Evolutionary conservation across 768 basidiomycete genomes (phyloP).

Genomic region (Boletus reticulatus): DNA sequence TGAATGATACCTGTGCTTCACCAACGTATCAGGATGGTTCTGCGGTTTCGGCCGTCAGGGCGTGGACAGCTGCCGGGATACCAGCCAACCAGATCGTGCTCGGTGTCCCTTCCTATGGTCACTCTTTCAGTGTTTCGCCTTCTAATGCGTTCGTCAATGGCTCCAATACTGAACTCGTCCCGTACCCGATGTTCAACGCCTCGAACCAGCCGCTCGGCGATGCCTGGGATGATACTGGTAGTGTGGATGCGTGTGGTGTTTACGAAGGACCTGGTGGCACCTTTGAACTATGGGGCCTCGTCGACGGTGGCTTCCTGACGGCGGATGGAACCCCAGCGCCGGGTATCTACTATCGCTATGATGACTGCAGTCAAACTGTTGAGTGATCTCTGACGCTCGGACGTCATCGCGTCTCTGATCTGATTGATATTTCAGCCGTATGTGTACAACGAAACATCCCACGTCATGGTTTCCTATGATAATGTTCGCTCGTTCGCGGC

Average conservation of each 20-base stretch:
- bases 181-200: conserved; percentile 51
- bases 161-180: conserved; percentile 36
- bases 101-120: conserved; percentile 81
- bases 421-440: conserved; percentile 55
- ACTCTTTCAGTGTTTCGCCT: conserved; percentile 54
- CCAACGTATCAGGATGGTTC: conserved; percentile 63
- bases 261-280: conserved; percentile 46
- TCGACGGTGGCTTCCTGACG: conserved; percentile 54
- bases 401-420: not conserved
- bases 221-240: conserved; percentile 48
- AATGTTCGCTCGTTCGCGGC: conserved; percentile 53
- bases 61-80: conserved; percentile 79
- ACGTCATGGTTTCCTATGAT: conserved; percentile 67
- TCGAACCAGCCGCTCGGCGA: conserved; percentile 49
- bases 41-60: conserved; percentile 64
- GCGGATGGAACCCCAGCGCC: conserved; percentile 23
- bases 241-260: conserved; percentile 53
- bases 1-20: conserved; percentile 72
- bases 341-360: conserved; percentile 54
- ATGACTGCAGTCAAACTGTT: conserved; percentile 72
- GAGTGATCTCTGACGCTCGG: conserved; percentile 22
- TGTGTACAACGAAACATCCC: conserved; percentile 54
- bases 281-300: conserved; percentile 59
- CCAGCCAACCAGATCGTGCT: conserved; percentile 69
- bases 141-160: conserved; percentile 35